Evolutionary conservation across 2,329 filamentous ascomycete genomes (phyloP).

Genomic region (Aschersonia sp.): DNA sequence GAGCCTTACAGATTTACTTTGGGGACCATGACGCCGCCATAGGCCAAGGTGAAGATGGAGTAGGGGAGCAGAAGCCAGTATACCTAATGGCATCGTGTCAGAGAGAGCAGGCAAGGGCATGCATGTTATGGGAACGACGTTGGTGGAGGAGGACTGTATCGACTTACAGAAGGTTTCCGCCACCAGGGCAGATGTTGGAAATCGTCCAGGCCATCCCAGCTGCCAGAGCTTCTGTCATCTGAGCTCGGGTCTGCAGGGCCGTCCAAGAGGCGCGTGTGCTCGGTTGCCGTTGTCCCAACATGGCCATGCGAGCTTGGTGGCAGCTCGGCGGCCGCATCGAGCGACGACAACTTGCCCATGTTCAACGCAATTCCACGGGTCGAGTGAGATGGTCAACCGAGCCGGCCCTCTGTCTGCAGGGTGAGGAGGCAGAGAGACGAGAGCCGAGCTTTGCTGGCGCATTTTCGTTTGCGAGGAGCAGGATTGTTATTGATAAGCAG

Average conservation of each 20-base stretch:
- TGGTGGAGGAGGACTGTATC: conserved; percentile 8
- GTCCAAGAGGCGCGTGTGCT: conserved; percentile 4
- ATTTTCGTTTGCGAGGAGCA: too few species aligned
- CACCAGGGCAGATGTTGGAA: conserved; percentile 49
- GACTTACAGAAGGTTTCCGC: conserved; percentile 42
- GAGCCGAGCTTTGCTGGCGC: too few species aligned
- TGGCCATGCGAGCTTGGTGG: neutral
- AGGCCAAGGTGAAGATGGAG: conserved; percentile 68
- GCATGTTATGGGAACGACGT: too few species aligned
- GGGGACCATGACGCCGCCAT: conserved; percentile 74
- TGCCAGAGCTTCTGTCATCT: conserved; percentile 7
- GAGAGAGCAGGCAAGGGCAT: neutral
- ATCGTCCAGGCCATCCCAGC: conserved; percentile 39
- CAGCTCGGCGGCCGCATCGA: neutral
- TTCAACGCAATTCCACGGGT: too few species aligned
- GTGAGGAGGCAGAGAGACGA: too few species aligned
- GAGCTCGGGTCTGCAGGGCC: neutral
- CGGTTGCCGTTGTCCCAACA: neutral
- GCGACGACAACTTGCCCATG: too few species aligned
- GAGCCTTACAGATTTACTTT: conserved; percentile 59
- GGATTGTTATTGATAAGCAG: conserved; percentile 1
- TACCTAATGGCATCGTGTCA: conserved; percentile 28
- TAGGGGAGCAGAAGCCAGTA: conserved; percentile 76
- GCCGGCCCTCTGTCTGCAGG: too few species aligned
- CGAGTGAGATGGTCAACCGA: too few species aligned